These are phyloP conservation scores for Rhexocercosporidium sp. DNA, from an alignment of 2,329 filamentous ascomycete genomes.

Conservation along the genomic window DNA sequence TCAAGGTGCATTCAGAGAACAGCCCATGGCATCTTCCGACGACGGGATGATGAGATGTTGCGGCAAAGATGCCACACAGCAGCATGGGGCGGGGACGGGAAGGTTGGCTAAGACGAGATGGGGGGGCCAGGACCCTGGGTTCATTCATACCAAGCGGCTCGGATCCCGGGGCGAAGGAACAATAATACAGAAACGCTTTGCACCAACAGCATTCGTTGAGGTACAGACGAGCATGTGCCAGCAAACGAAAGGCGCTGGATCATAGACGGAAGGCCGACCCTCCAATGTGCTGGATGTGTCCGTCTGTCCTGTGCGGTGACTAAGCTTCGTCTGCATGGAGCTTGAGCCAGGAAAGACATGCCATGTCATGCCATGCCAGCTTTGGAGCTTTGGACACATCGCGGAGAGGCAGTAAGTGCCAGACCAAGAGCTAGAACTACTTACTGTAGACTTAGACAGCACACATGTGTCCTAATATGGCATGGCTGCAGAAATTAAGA, in stretches of 20 bases:
- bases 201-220: neutral
- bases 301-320: neutral
- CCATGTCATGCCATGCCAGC: neutral
- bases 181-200: neutral
- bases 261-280: neutral
- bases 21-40: slow-evolving; percentile 21
- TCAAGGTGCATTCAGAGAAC: slow-evolving; percentile 16
- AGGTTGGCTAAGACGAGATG: slow-evolving; percentile 6
- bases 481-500: neutral
- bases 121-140: slow-evolving; percentile 2
- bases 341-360: too few relatives aligned
- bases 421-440: neutral
- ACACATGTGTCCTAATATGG: neutral
- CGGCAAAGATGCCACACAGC: slow-evolving; percentile 7
- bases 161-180: neutral
- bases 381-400: neutral
- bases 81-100: slow-evolving; percentile 4
- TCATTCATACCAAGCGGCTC: neutral
- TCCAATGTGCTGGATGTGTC: neutral
- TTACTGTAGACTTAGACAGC: neutral
- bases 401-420: neutral
- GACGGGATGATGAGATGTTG: slow-evolving; percentile 19
- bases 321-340: neutral
- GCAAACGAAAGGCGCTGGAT: neutral
- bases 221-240: neutral